Evolutionary conservation across 257 asterid genomes (phyloP).

Genomic region (Galeopsis tetrahit): DNA sequence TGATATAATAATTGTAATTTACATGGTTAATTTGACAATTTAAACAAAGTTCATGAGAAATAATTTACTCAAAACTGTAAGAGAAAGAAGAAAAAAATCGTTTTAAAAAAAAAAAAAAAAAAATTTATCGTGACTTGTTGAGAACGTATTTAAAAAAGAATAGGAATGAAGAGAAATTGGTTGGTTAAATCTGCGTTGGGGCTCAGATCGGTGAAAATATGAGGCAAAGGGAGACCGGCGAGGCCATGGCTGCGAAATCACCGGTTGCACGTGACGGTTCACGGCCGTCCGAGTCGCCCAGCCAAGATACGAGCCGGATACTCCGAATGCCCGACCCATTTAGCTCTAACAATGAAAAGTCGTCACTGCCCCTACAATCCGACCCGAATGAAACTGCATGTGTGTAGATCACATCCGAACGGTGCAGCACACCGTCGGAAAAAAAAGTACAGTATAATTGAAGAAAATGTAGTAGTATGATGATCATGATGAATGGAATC

Average conservation of each 20-base stretch:
- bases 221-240: constrained; percentile 32
- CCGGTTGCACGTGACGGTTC: constrained; percentile 33
- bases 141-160: too few relatives aligned
- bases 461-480: too few relatives aligned
- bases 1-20: too few relatives aligned
- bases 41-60: too few relatives aligned
- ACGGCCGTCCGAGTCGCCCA: constrained; percentile 43
- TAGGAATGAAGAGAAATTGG: too few relatives aligned
- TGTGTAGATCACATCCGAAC: too few relatives aligned
- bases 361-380: constrained; percentile 39
- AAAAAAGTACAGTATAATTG: background rate
- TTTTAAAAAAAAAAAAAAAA: too few relatives aligned
- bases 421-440: background rate
- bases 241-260: constrained; percentile 44
- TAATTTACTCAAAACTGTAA: too few relatives aligned
- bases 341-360: constrained; percentile 28
- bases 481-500: too few relatives aligned
- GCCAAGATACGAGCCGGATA: constrained; percentile 41
- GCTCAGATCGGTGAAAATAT: constrained; percentile 39
- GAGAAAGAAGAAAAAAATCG: too few relatives aligned
- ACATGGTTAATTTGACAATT: too few relatives aligned
- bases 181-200: constrained; percentile 9
- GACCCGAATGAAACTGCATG: background rate
- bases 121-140: too few relatives aligned
- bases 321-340: constrained; percentile 31